Evolutionary conservation across 345 rosid species (phyloP), one percentile per base, ranked within the genome.

Genomic region (Eutrema japonicum): DNA sequence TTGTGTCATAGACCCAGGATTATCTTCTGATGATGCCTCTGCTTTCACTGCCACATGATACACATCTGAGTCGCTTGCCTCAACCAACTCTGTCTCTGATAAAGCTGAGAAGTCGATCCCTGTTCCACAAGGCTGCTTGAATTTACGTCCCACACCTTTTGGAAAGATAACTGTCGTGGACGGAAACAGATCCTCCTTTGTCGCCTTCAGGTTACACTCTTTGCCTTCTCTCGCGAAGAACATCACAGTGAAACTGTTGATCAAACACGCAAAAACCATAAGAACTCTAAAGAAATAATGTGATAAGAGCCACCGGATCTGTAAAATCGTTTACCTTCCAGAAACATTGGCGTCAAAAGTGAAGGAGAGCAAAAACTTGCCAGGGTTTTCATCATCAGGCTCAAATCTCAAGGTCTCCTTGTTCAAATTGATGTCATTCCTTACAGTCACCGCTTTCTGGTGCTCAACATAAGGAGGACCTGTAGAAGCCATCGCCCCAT

Each of bases 11-110:
- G 83, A 60, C 27, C 30, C 62, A 1, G 59, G 67, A 74, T 69
- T 75, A 70, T 87, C 91, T 41, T 83, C 88, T 9, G 84, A 42
- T 40, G 67, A 80, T 42, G 87, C 85, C 77, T 88, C 92, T 2
- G 92, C 96, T 72, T 89, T 90, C 52, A 93, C 80, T n/a, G 82
- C 86, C 36, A 93, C 87, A 70, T 89, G 96, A 75, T 83, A 87
- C 65, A 87, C 80, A 45, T 75, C 89, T n/a, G 51, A 36, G 51
- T 77, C 82, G 10, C 67, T 83, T 7, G 79, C 79, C 74, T 69
- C 78, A 45, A 77, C 66, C 64, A 86, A 77, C 72, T 84, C 87
- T 11, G 38, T 47, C 66, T 90, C 93, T 49, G 87, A 83, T 3
- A 89, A 81, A 79, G 71, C 67, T 1, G 92, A 84, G 43, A 88